A percentile compares a stretch with the other conserved stretches of the same genome.
Evolutionary conservation across 2,329 filamentous ascomycete species (phyloP).

Genomic region (Lecanosticta acicola): DNA sequence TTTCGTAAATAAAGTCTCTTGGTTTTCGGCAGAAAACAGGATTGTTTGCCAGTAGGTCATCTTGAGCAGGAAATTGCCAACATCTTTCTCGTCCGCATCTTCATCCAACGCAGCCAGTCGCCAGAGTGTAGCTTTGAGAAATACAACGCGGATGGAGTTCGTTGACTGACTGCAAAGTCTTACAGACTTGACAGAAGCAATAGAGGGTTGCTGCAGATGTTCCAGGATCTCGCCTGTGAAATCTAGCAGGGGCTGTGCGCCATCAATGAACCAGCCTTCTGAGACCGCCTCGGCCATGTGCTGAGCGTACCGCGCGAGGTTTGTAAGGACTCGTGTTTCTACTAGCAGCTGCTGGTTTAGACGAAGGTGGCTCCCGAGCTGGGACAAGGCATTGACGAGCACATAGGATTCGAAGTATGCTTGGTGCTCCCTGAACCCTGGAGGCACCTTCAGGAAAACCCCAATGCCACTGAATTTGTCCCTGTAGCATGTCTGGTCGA

Average conservation of each 20-base stretch:
- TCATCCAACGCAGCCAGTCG: constrained; percentile 79
- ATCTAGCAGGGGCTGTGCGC: constrained; percentile 75
- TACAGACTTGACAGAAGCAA: constrained; percentile 76
- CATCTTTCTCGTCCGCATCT: constrained; percentile 55
- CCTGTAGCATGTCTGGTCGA: constrained; percentile 75
- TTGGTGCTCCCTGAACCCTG: constrained; percentile 89
- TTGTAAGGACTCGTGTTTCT: constrained; percentile 79
- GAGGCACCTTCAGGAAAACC: constrained; percentile 79
- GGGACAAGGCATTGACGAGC: constrained; percentile 66
- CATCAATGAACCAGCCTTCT: constrained; percentile 93
- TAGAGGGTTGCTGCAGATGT: constrained; percentile 78
- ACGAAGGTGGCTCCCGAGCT: constrained; percentile 64
- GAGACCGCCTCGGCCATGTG: constrained; percentile 88
- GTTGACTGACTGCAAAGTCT: constrained; percentile 85
- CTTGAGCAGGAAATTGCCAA: constrained; percentile 70
- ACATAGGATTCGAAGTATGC: constrained; percentile 93
- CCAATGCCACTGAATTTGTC: constrained; percentile 90
- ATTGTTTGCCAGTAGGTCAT: constrained; percentile 95
- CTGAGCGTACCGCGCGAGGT: constrained; percentile 71
- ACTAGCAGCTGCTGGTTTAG: constrained; percentile 65
- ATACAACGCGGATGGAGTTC: constrained; percentile 65
- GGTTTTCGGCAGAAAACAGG: constrained; percentile 69
- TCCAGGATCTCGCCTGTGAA: constrained; percentile 81
- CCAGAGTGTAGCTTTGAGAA: constrained; percentile 73
- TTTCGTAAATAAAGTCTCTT: constrained; percentile 74